Percentiles rank a stretch among this genome's conserved stretches.
Evolutionary conservation across 176 grass and related monocot genomes (phyloP).

Genomic region (Otatea glauca): DNA sequence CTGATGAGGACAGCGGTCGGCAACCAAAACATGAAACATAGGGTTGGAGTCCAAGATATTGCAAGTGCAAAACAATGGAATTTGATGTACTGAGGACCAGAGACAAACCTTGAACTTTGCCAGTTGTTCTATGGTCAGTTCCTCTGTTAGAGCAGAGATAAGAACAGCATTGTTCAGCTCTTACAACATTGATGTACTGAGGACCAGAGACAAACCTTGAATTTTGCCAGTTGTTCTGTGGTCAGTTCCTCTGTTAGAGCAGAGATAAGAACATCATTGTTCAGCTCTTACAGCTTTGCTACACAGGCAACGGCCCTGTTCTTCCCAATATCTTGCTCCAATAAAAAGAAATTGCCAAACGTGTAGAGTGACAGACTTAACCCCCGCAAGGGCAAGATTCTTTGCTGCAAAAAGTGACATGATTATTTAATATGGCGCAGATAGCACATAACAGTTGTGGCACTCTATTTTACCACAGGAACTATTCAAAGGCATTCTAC

Average conservation of each 20-base stretch:
- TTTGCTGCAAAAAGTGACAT: slow-evolving; percentile 55
- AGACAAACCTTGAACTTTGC: slow-evolving; percentile 66
- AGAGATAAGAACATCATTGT: slow-evolving; percentile 70
- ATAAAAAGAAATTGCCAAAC: slow-evolving; percentile 80
- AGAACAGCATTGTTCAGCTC: slow-evolving; percentile 77
- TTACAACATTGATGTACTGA: slow-evolving; percentile 58
- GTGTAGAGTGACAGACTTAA: slow-evolving; percentile 77
- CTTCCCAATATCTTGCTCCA: slow-evolving; percentile 61
- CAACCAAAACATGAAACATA: neutral
- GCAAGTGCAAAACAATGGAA: neutral
- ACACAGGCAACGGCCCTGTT: slow-evolving; percentile 73
- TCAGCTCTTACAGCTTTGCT: slow-evolving; percentile 67
- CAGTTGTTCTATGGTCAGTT: slow-evolving; percentile 54
- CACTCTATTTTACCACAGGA: neutral
- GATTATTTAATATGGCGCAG: neutral
- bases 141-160: slow-evolving; percentile 59
- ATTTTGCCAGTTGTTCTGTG: slow-evolving; percentile 53
- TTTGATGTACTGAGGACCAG: neutral
- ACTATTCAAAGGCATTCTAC: neutral
- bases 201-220: slow-evolving; percentile 56
- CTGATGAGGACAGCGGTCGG: neutral
- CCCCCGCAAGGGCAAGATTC: slow-evolving; percentile 79
- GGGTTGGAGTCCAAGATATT: neutral
- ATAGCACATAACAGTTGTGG: neutral
- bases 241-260: slow-evolving; percentile 60